A percentile compares a stretch with the other conserved stretches of the same genome.
Conservation (phyloP, 495 filamentous ascomycete species). For the Neurospora sp. region DNA sequence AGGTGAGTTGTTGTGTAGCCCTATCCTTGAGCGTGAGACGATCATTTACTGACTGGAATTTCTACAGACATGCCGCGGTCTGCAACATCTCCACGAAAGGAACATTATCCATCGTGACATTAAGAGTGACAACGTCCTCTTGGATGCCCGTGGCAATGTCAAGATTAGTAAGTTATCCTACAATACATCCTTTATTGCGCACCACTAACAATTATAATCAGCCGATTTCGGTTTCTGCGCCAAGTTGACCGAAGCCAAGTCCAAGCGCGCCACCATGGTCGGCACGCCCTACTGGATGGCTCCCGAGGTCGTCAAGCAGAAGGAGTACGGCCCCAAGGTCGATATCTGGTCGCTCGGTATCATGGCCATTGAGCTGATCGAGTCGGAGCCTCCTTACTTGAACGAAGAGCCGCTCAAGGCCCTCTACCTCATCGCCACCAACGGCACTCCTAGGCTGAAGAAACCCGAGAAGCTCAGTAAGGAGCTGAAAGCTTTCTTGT, state of each 20-base stretch:
- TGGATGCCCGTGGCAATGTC: slow-evolving; percentile 88
- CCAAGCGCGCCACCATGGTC: slow-evolving; percentile 97
- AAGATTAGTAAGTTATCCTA: slow-evolving; percentile 73
- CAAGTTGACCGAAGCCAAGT: slow-evolving; percentile 93
- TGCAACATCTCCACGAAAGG: slow-evolving; percentile 87
- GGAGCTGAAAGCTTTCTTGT: slow-evolving; percentile 91
- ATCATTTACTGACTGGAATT: slow-evolving; percentile 22
- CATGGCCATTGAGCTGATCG: slow-evolving; percentile 99
- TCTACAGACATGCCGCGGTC: slow-evolving; percentile 79
- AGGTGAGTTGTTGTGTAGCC: slow-evolving; percentile 47
- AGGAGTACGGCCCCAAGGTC: slow-evolving; percentile 96
- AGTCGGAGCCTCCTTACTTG: slow-evolving; percentile 92
- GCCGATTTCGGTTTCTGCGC: slow-evolving; percentile 99
- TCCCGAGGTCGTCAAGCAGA: slow-evolving; percentile 97
- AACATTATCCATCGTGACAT: slow-evolving; percentile 99
- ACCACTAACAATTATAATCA: slow-evolving; percentile 32
- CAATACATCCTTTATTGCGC: not conserved
- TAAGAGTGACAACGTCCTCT: slow-evolving; percentile 94
- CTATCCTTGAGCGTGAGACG: not conserved
- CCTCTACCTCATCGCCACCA: slow-evolving; percentile 92
- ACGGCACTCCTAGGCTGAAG: slow-evolving; percentile 93
- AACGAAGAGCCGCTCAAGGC: slow-evolving; percentile 98
- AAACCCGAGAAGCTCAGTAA: slow-evolving; percentile 94
- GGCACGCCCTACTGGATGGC: slow-evolving; percentile 99
- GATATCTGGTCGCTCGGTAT: slow-evolving; percentile 99